These are phyloP conservation scores for Globisporangium spinosum DNA, from an alignment of 352 stramenopile species.

Conservation along the genomic window DNA sequence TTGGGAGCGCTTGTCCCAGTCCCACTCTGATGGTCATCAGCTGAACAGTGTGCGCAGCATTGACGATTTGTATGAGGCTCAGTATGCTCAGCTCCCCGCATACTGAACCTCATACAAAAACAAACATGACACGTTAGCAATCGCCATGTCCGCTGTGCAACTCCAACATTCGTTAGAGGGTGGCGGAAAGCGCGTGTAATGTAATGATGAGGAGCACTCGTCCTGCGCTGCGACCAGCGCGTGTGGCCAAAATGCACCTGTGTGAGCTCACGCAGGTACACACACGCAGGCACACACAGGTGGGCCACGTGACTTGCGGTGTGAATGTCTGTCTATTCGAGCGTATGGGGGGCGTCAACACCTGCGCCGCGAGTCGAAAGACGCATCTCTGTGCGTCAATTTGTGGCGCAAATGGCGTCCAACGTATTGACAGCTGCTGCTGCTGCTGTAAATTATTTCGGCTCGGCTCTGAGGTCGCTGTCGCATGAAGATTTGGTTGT, in stretches of 20 bases:
- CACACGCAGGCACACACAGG: not conserved
- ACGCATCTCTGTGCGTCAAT: not conserved
- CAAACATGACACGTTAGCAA: not conserved
- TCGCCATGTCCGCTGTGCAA: not conserved
- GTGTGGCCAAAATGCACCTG: not conserved
- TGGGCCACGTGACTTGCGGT: not conserved
- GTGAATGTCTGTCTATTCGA: not conserved
- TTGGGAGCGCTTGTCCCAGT: not conserved
- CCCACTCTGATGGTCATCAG: not conserved
- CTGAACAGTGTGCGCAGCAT: not conserved
- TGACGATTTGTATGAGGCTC: not conserved
- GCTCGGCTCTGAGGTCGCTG: not conserved
- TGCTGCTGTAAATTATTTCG: not conserved
- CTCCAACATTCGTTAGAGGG: not conserved
- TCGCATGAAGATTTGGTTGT: not conserved
- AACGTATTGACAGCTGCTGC: not conserved
- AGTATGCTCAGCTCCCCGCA: not conserved
- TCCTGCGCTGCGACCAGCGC: not conserved
- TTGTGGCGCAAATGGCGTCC: not conserved
- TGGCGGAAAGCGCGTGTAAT: not conserved
- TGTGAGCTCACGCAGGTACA: not conserved
- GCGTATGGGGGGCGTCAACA: not conserved
- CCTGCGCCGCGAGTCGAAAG: not conserved
- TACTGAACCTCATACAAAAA: slow-evolving; percentile 4
- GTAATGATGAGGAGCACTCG: not conserved